Conservation (phyloP, 75 land plant genomes). For the Gnetum montanum region DNA sequence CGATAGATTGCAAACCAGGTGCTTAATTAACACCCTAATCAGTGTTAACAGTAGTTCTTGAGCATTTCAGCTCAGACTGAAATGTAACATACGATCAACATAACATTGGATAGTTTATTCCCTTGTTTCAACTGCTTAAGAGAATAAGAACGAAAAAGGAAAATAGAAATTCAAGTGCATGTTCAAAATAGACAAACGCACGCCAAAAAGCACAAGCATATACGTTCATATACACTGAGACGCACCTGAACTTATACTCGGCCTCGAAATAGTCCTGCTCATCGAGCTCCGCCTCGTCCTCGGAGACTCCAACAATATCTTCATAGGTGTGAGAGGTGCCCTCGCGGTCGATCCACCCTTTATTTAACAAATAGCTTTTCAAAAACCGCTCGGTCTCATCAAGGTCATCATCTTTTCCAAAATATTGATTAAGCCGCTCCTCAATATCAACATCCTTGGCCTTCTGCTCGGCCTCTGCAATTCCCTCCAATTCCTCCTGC, state of each 20-base stretch:
- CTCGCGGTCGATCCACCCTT: conserved; percentile 57
- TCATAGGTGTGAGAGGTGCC: conserved; percentile 15
- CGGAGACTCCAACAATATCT: conserved; percentile 43
- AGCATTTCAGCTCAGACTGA: too few species aligned
- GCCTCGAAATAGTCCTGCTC: conserved; percentile 78
- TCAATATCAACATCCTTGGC: conserved; percentile 27
- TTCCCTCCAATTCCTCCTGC: conserved; percentile 7
- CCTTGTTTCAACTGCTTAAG: too few species aligned
- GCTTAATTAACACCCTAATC: too few species aligned
- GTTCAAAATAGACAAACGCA: too few species aligned
- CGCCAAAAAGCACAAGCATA: too few species aligned
- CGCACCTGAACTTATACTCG: conserved; percentile 54
- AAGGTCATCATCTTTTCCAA: conserved; percentile 62
- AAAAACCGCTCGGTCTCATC: conserved; percentile 65
- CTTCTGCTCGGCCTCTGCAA: conserved; percentile 16
- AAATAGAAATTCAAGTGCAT: too few species aligned
- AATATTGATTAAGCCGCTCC: conserved; percentile 51
- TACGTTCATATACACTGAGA: too few species aligned
- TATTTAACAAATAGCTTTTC: conserved; percentile 60
- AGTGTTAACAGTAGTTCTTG: too few species aligned
- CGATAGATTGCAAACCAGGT: too few species aligned
- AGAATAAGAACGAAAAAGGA: too few species aligned
- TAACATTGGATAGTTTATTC: too few species aligned
- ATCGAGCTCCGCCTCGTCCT: conserved; percentile 79
- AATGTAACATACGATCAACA: too few species aligned